Base-by-base conservation (phyloP, 2,329 filamentous ascomycete genomes). In the Alternaria solani region DNA sequence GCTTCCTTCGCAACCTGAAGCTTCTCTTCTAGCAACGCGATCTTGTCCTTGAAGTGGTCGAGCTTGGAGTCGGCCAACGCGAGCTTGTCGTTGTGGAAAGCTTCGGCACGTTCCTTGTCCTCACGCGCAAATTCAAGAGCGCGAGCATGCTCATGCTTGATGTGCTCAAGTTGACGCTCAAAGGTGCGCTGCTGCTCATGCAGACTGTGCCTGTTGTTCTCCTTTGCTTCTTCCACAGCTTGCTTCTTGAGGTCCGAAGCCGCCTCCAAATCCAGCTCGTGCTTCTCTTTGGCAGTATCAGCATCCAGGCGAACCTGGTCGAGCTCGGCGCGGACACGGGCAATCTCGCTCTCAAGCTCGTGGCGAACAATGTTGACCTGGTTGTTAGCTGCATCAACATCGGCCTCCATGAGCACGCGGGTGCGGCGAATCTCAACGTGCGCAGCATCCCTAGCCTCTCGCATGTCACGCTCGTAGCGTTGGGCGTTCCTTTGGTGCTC, bases 1-100 rank as follows among this genome's bases (percentile, higher is more conserved):
- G 94, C 94, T 74, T 93, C 89, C 76, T 94, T 94, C 25, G 94
- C 90, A 68, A 98, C 91, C 69, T 96, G 90, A 16, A 99, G 86
- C 78, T 93, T 94, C 77, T 97, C 94, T 76, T 97, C 93, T 1
- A 98, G 84, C 70, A 96, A 91, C 5, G 86, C 80, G 26, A 97
- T 87, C 69, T 92, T 92, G 70, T 97, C 94, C 75, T 96, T 90
- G 23, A 96, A 87, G 75, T 96, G 91, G 69, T 93, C 88, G 4
- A 90, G 88, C 83, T 94, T 96, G 57, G 93, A 92, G 8, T 94
- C 88, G 0, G 93, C 92, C 57, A 98, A 85, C 65, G 87, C 89
- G 56, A 98, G 86, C 26, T 91, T 89, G 73, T 97, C 93, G 48
- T 91, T 86, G 43, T 96, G 86, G 75, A 94, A 91, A 63, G 89